Conservation (phyloP, 257 asterid species). For the Petunia axillaris region DNA sequence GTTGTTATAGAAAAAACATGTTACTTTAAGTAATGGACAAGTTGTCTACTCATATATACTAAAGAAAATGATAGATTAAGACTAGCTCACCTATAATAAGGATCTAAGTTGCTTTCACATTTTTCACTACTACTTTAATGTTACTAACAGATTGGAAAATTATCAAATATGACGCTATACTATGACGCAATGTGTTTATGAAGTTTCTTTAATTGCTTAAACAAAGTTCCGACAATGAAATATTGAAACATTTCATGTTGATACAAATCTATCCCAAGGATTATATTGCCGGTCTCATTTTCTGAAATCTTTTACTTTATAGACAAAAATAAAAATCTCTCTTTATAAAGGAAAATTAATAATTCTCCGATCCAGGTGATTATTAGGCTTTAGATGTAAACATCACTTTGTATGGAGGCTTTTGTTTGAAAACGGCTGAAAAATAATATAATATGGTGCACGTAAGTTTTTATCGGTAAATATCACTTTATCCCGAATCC, state of each 20-base stretch:
- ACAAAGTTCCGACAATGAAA: background rate
- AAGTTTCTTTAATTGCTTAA: conserved; percentile 7
- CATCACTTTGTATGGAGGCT: too few species aligned
- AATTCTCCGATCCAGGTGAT: too few species aligned
- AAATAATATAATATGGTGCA: too few species aligned
- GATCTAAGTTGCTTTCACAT: conserved; percentile 23
- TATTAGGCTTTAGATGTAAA: too few species aligned
- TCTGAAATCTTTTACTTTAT: background rate
- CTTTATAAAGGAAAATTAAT: too few species aligned
- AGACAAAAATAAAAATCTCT: too few species aligned
- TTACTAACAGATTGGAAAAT: background rate
- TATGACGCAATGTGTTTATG: conserved; percentile 18
- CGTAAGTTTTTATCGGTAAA: too few species aligned
- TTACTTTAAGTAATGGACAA: background rate
- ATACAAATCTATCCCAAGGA: background rate
- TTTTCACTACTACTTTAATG: background rate
- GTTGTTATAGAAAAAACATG: background rate
- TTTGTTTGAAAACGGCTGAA: too few species aligned
- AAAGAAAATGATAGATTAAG: background rate
- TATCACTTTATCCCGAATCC: background rate
- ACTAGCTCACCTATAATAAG: conserved; percentile 15
- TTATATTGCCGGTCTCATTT: background rate
- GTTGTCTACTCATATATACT: background rate
- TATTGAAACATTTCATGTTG: background rate
- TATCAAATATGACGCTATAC: background rate